Evolutionary conservation across 768 basidiomycete species (phyloP).

Genomic region (Trametes gibbosa): DNA sequence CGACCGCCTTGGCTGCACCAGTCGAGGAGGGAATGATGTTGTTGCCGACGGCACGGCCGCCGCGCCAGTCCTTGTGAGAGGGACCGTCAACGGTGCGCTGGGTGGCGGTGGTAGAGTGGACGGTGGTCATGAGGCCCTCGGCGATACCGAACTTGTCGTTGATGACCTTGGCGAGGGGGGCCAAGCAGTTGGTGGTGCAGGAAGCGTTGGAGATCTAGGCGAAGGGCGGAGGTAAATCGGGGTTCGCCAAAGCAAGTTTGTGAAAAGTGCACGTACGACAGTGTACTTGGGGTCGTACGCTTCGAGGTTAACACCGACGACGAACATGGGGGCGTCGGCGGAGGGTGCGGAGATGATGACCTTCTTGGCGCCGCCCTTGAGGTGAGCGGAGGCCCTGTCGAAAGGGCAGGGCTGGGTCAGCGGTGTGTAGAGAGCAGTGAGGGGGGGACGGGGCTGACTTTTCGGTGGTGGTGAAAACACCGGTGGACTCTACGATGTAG

Average conservation of each 20-base stretch:
- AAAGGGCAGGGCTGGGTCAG: slow-evolving; percentile 6
- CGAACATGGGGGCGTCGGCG: slow-evolving; percentile 94
- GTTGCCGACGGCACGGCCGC: slow-evolving; percentile 91
- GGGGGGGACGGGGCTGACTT: slow-evolving; percentile 47
- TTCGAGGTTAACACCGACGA: slow-evolving; percentile 94
- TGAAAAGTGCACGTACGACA: slow-evolving; percentile 54
- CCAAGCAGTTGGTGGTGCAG: slow-evolving; percentile 99
- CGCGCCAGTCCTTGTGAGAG: slow-evolving; percentile 95
- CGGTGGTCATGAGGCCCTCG: slow-evolving; percentile 98
- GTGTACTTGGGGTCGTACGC: slow-evolving; percentile 83
- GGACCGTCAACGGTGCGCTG: slow-evolving; percentile 95
- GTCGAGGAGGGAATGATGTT: slow-evolving; percentile 99
- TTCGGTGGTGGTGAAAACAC: slow-evolving; percentile 96
- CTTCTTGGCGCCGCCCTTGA: slow-evolving; percentile 99
- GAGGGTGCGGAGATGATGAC: slow-evolving; percentile 99
- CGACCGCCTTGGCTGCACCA: slow-evolving; percentile 98
- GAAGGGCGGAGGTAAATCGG: slow-evolving; percentile 8
- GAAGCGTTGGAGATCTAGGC: slow-evolving; percentile 93
- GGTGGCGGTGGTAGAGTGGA: slow-evolving; percentile 95
- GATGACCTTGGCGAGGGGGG: slow-evolving; percentile 98
- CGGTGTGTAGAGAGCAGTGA: slow-evolving; percentile 12
- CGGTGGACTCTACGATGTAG: slow-evolving; percentile 96
- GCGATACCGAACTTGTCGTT: slow-evolving; percentile 95
- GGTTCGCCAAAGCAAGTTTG: not conserved
- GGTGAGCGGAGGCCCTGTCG: slow-evolving; percentile 79